phyloP scores from a whole-genome alignment of 176 grass and related monocot species.

The Puya raimondii region DNA sequence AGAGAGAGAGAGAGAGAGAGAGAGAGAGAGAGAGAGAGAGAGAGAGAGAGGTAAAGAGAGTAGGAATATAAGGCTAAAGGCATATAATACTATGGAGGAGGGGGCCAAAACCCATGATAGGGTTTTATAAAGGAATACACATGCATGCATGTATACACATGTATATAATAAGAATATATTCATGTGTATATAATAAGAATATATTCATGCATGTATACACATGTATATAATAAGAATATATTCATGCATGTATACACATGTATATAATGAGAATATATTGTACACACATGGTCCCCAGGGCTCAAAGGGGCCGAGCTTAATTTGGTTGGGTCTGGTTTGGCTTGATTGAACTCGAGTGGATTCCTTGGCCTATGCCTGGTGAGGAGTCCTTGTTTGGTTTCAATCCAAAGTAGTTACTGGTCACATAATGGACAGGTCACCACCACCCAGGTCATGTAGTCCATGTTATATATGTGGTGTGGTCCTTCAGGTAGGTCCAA shows the following conservation, averaged over 20 bases:
- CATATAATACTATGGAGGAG: neutral
- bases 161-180: neutral
- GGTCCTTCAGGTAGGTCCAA: no score
- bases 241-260: neutral
- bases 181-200: no score
- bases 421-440: no score
- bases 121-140: neutral
- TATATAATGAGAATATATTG: neutral
- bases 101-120: neutral
- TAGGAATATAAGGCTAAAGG: neutral
- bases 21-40: neutral
- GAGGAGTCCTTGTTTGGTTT: no score
- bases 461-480: no score
- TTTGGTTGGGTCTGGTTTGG: conserved; percentile 1
- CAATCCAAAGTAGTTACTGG: no score
- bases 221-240: neutral
- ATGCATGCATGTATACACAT: neutral
- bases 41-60: neutral
- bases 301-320: neutral
- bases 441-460: no score
- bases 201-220: neutral
- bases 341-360: neutral
- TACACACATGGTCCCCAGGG: neutral
- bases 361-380: neutral
- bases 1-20: neutral